These are phyloP conservation scores for Geum urbanum DNA, from an alignment of 306 rosid species.

Conservation along the genomic window DNA sequence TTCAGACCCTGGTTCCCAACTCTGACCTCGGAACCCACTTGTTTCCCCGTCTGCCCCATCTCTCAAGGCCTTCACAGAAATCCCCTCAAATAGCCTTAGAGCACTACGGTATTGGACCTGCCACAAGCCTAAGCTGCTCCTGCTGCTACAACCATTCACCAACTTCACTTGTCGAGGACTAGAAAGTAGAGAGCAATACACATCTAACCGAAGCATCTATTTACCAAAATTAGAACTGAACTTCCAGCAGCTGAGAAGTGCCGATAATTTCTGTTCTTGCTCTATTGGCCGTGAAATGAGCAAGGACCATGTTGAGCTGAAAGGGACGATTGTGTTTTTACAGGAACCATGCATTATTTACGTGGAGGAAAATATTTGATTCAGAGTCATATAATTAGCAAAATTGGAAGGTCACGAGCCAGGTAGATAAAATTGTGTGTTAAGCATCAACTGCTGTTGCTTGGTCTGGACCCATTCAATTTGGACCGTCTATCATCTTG, in stretches of 20 bases:
- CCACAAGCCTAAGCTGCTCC: constrained; percentile 43
- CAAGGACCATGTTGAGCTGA: constrained; percentile 15
- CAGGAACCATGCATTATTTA: constrained; percentile 46
- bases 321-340: constrained; percentile 22
- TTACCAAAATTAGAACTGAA: constrained; percentile 20
- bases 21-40: constrained; percentile 63
- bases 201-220: constrained; percentile 64
- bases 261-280: constrained; percentile 9
- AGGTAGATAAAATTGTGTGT: constrained; percentile 6
- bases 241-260: constrained; percentile 9
- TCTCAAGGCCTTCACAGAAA: constrained; percentile 55
- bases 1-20: constrained; percentile 89
- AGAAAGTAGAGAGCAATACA: constrained; percentile 59
- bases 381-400: constrained; percentile 5
- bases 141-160: constrained; percentile 37
- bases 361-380: constrained; percentile 50
- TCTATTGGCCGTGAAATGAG: constrained; percentile 14
- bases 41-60: constrained; percentile 69
- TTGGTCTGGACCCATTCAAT: constrained; percentile 12
- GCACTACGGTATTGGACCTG: constrained; percentile 36
- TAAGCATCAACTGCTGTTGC: neutral
- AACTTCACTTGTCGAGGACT: constrained; percentile 42
- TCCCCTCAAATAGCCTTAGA: constrained; percentile 30
- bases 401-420: neutral
- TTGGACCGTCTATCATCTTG: constrained; percentile 32